phyloP scores from a whole-genome alignment of 257 asterid species.

The Catharanthus roseus region DNA sequence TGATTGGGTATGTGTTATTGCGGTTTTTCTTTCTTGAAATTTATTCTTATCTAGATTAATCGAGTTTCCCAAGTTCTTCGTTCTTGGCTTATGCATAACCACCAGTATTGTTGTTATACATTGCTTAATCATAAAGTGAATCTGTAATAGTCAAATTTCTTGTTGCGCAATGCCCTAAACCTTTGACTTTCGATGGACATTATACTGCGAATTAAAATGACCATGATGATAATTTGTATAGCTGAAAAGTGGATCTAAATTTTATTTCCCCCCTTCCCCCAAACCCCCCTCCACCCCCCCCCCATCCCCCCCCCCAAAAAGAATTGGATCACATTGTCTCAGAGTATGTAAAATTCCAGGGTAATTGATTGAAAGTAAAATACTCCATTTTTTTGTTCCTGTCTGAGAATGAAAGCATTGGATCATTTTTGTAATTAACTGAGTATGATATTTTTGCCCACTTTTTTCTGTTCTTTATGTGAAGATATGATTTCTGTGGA shows the following conservation, averaged over 20 bases:
- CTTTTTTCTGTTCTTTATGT: background rate
- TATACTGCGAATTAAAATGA: background rate
- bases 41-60: slow-evolving; percentile 1
- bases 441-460: background rate
- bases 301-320: no score
- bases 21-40: background rate
- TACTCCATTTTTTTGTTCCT: background rate
- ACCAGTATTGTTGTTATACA: background rate
- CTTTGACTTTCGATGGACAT: background rate
- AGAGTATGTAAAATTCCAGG: background rate
- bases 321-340: background rate
- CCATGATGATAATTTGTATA: background rate
- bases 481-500: background rate
- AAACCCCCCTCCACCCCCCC: no score
- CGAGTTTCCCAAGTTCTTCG: slow-evolving; percentile 1
- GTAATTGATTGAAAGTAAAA: background rate
- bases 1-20: slow-evolving; percentile 62
- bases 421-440: background rate
- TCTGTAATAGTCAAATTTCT: background rate
- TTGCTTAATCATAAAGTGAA: background rate
- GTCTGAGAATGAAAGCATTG: background rate
- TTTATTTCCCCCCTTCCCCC: no score
- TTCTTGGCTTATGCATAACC: background rate
- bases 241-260: background rate
- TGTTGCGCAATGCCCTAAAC: background rate